Evolutionary conservation across 139 green algal species (phyloP), one percentile per base, ranked within the genome.

Genomic region (Mesostigma viride): DNA sequence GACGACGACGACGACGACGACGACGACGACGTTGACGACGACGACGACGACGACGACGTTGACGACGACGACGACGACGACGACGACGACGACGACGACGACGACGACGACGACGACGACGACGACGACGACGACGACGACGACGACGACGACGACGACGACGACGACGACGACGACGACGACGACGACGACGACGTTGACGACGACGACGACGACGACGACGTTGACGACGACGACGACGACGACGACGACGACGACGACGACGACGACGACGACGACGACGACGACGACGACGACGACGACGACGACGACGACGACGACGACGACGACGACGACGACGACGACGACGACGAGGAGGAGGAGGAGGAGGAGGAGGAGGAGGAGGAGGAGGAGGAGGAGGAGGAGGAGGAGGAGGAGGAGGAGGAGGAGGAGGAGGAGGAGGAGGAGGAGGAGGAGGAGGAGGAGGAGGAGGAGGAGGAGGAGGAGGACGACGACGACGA

Each of bases 1-100:
- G 40, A 48, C 40, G 40, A 48, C 40, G 40, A 48, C 40, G 40
- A 48, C 40, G 40, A 48, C 40, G 40, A 48, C 40, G 40, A 48
- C 40, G 40, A 48, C 40, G 40, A 48, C 40, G 40, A 48, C 40
- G 40, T n/a, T 11, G 40, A 48, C 40, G 40, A 48, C 40, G 40
- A 48, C 40, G 40, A 48, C 40, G 40, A 48, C 40, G 40, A 48
- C 40, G 40, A 48, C 40, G 40, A 48, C 40, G 40, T 8, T 11
- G 40, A 48, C 40, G 40, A 48, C 40, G 40, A 48, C 40, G 40
- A 48, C 40, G 40, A 48, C 40, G 40, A 48, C 40, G 40, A 48
- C 40, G 11, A 48, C 40, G 40, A 48, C 40, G 40, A 48, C 40
- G 40, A 48, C 40, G 40, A 48, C 40, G 40, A 48, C 40, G 40